Conservation (phyloP, 768 basidiomycete species). For the Chiua virens region DNA sequence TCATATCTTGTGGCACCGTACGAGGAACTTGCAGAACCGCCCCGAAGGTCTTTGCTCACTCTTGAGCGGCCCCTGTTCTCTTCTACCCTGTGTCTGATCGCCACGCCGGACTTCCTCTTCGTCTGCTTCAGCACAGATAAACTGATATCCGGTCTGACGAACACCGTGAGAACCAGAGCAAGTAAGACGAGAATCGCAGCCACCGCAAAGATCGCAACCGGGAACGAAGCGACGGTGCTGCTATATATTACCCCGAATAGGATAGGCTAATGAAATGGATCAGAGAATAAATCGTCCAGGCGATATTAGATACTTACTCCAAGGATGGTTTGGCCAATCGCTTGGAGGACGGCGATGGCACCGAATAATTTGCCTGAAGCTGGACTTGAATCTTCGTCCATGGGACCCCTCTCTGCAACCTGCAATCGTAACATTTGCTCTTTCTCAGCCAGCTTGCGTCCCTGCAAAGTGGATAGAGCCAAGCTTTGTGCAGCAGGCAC, state of each 20-base stretch:
- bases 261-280: conserved; percentile 49
- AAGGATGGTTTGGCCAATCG: conserved; percentile 61
- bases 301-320: conserved; percentile 32
- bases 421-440: conserved; percentile 37
- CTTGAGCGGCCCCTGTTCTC: conserved; percentile 29
- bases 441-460: conserved; percentile 23
- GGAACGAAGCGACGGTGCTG: conserved; percentile 59
- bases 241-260: conserved; percentile 70
- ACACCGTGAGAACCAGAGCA: conserved; percentile 47
- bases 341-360: conserved; percentile 66
- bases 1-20: conserved; percentile 18
- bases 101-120: conserved; percentile 1
- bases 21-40: conserved; percentile 26
- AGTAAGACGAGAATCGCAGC: conserved; percentile 55
- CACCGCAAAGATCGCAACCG: conserved; percentile 65
- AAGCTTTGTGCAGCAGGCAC: conserved; percentile 72
- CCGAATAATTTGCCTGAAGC: conserved; percentile 63
- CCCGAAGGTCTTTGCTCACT: conserved; percentile 41
- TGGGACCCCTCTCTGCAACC: not conserved
- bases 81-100: conserved; percentile 9
- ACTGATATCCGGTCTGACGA: conserved; percentile 37
- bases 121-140: conserved; percentile 17
- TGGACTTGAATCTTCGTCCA: conserved; percentile 34
- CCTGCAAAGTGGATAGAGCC: conserved; percentile 62
- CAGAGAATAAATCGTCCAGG: conserved; percentile 7